phyloP scores from a whole-genome alignment of 2,329 filamentous ascomycete genomes.

The Fusarium succisae region DNA sequence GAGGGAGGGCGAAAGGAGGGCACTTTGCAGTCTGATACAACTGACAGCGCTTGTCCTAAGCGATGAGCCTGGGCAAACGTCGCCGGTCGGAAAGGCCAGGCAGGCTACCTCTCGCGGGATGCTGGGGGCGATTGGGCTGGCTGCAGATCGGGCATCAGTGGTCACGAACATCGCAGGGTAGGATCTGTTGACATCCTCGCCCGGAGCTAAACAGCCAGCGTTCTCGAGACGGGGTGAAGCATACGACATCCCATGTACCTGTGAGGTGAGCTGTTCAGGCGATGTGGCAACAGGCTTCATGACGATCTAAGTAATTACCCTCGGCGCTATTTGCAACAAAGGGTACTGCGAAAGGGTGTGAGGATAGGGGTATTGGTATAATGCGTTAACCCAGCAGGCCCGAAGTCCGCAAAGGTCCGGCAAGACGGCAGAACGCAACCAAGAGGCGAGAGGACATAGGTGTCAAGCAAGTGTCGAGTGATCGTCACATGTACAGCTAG shows the following conservation, averaged over 20 bases:
- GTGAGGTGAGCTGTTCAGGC: slow-evolving; percentile 46
- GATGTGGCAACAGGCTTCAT: slow-evolving; percentile 43
- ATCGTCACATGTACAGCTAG: slow-evolving; percentile 31
- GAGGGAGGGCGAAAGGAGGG: slow-evolving; percentile 38
- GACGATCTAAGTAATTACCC: slow-evolving; percentile 25
- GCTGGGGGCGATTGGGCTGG: slow-evolving; percentile 12
- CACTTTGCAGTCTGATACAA: neutral
- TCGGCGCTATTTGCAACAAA: slow-evolving; percentile 31
- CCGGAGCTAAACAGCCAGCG: slow-evolving; percentile 22
- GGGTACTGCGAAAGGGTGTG: slow-evolving; percentile 24
- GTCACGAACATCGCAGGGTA: slow-evolving; percentile 34
- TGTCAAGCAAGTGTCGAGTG: slow-evolving; percentile 25
- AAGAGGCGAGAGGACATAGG: slow-evolving; percentile 21
- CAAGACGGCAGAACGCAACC: slow-evolving; percentile 10
- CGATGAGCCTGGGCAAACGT: neutral
- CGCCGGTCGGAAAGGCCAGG: slow-evolving; percentile 4
- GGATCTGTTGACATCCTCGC: slow-evolving; percentile 24
- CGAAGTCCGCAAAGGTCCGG: slow-evolving; percentile 10
- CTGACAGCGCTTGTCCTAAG: neutral
- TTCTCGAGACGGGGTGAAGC: slow-evolving; percentile 23
- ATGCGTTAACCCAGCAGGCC: slow-evolving; percentile 4
- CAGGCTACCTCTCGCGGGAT: slow-evolving; percentile 14
- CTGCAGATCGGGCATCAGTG: slow-evolving; percentile 46
- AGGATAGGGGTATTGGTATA: slow-evolving; percentile 25
- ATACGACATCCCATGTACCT: slow-evolving; percentile 47